phyloP scores from a whole-genome alignment of 164 flowering plant species.

The Paratinospora sagittata region DNA sequence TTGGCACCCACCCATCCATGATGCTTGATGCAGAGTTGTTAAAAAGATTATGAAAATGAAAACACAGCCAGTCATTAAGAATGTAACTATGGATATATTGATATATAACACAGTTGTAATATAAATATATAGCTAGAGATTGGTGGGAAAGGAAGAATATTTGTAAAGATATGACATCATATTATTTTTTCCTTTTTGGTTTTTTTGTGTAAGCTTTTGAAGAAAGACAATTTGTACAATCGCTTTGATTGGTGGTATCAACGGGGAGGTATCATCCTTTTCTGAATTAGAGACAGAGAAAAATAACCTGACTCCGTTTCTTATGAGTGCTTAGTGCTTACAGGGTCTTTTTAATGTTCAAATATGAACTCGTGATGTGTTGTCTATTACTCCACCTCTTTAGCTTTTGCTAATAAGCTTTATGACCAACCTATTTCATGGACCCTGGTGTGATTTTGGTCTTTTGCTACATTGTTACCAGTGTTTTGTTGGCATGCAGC shows the following conservation, averaged over 20 bases:
- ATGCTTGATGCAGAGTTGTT: conserved; percentile 13
- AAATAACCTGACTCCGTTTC: too few relatives aligned
- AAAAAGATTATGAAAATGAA: background rate
- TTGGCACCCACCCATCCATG: conserved; percentile 6
- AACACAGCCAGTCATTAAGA: conserved; percentile 12
- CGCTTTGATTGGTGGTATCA: conserved; percentile 20
- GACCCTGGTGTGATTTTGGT: too few relatives aligned
- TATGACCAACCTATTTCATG: too few relatives aligned
- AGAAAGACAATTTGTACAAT: conserved; percentile 30
- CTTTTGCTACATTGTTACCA: too few relatives aligned
- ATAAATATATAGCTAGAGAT: conserved; percentile 27
- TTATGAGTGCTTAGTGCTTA: too few relatives aligned
- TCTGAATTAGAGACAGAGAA: background rate
- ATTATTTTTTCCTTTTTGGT: too few relatives aligned
- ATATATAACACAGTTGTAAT: conserved; percentile 34
- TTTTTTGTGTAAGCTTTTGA: conserved; percentile 33
- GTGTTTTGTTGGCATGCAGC: too few relatives aligned
- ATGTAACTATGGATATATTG: conserved; percentile 11
- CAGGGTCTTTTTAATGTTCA: too few relatives aligned
- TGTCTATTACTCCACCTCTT: too few relatives aligned
- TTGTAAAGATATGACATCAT: conserved; percentile 44
- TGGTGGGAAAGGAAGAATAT: conserved; percentile 39
- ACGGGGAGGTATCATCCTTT: conserved; percentile 5
- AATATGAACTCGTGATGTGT: too few relatives aligned
- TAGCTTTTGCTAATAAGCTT: too few relatives aligned